Evolutionary conservation across 768 basidiomycete species (phyloP).

Genomic region (Tulasnella sp.): DNA sequence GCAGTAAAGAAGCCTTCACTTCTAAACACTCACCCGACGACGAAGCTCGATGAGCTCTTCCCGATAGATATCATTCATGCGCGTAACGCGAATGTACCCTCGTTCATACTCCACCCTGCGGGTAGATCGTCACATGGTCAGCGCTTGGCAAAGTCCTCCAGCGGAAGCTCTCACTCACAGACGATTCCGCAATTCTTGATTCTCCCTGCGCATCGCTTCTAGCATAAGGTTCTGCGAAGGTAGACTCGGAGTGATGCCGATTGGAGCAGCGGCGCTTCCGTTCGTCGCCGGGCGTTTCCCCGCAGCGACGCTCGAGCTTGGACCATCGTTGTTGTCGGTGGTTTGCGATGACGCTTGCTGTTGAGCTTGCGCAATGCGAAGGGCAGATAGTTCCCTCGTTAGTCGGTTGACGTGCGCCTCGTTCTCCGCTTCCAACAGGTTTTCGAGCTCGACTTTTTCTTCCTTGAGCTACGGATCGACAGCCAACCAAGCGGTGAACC

Average conservation of each 20-base stretch:
- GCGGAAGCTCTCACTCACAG: conserved; percentile 23
- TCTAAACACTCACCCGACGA: conserved; percentile 46
- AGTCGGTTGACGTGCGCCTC: conserved; percentile 73
- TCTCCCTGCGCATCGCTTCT: conserved; percentile 66
- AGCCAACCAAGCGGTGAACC: not conserved
- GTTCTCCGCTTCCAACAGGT: conserved; percentile 72
- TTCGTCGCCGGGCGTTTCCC: conserved; percentile 11
- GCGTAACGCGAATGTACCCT: conserved; percentile 59
- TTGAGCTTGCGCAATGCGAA: conserved; percentile 46
- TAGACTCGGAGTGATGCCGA: conserved; percentile 28
- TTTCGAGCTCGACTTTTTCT: conserved; percentile 77
- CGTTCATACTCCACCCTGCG: conserved; percentile 52
- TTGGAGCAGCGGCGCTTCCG: not conserved
- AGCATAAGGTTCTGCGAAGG: conserved; percentile 45
- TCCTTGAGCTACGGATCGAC: conserved; percentile 47
- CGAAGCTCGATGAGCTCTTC: conserved; percentile 75
- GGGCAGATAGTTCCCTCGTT: conserved; percentile 52
- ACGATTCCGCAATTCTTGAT: conserved; percentile 55
- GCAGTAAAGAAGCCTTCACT: too few relatives aligned
- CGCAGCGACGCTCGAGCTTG: not conserved
- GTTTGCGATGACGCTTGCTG: conserved; percentile 22
- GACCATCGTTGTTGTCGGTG: not conserved
- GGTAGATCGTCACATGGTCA: not conserved
- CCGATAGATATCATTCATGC: conserved; percentile 72
- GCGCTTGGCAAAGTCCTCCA: not conserved